Base-by-base conservation (phyloP, 148 eudicot species). In the Silene latifolia region DNA sequence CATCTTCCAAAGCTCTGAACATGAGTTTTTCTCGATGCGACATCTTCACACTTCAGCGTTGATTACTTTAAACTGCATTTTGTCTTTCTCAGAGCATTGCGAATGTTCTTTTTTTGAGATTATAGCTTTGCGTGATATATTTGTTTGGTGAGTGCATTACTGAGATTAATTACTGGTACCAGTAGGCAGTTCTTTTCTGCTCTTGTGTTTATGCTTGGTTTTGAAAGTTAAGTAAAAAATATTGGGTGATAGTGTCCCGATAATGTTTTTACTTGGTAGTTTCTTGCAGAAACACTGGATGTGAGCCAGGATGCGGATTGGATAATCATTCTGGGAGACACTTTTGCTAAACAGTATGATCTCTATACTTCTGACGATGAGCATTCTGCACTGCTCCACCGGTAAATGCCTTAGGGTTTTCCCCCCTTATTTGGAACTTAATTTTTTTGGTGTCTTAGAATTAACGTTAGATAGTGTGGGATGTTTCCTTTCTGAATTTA, bases 251-350 rank as follows among this genome's bases (percentile, higher is more conserved):
- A 74, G 74, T 74, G 56, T 65, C 67, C 72, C 74, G 35, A 39
- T 79, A 39, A 63, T 63, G 10, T 78, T 81, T 83, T 75, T 75
- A 62, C 79, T 27, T 68, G 53, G 77, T 82, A 95, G 99, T 95
- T 95, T 85, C 87, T 95, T 67, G 92, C 99, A 85, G 99, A 95
- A 80, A 86, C 96, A 12, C 78, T 95, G 87, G 99, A 95, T 86
- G 96, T 95, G 74, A 85, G 90, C 82, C 92, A 89, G 82, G 97
- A 95, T 81, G 77, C 77, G 72, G 92, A 85, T 70, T 95, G 97
- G 97, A 81, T 90, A 46, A 85, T 89, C 72, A 81, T 87, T 42
- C 74, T 95, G 17, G 99, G 99, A 74, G 87, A 95, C 85, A 88
- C 91, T 77, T 95, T 95, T 83, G 86, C 93, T 67, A 78, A 86